Evolutionary conservation across 2,329 filamentous ascomycete genomes (phyloP).

Genomic region (Colletotrichum godetiae): DNA sequence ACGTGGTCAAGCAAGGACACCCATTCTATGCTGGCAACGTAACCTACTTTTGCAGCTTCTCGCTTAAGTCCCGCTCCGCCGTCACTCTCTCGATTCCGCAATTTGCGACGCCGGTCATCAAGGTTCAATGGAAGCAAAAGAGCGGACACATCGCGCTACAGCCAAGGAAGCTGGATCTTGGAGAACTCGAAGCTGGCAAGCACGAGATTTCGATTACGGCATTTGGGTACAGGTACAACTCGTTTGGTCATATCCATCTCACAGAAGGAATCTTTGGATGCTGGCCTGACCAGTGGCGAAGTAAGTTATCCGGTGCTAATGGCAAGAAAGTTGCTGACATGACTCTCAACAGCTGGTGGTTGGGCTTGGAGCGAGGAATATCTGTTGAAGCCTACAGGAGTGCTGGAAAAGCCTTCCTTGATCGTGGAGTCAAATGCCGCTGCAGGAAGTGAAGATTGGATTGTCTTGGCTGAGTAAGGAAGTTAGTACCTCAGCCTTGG

Average conservation of each 20-base stretch:
- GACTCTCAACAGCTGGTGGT: background rate
- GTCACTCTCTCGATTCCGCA: slow-evolving; percentile 24
- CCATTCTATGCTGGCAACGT: slow-evolving; percentile 41
- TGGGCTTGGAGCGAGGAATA: slow-evolving; percentile 22
- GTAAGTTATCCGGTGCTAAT: background rate
- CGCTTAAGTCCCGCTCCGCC: background rate
- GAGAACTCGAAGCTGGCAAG: background rate
- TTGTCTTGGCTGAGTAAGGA: slow-evolving; percentile 3
- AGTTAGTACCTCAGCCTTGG: background rate
- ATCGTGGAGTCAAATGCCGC: background rate
- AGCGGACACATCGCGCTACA: slow-evolving; percentile 23
- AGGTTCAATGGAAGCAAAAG: slow-evolving; percentile 3
- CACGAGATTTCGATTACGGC: slow-evolving; percentile 21
- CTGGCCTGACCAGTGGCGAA: slow-evolving; percentile 8
- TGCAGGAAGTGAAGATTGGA: slow-evolving; percentile 8
- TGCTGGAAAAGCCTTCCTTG: slow-evolving; percentile 18
- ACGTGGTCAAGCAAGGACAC: slow-evolving; percentile 40
- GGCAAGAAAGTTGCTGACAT: background rate
- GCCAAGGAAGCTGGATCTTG: slow-evolving; percentile 2
- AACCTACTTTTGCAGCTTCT: slow-evolving; percentile 37
- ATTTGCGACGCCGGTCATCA: slow-evolving; percentile 27
- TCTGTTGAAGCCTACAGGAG: slow-evolving; percentile 4
- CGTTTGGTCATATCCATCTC: slow-evolving; percentile 28
- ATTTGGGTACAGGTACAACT: slow-evolving; percentile 20
- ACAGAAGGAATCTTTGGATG: slow-evolving; percentile 2